A percentile compares a stretch with the other conserved stretches of the same genome.
Conservation (phyloP, 2,329 filamentous ascomycete species). For the Phyllosticta citriasiana region DNA sequence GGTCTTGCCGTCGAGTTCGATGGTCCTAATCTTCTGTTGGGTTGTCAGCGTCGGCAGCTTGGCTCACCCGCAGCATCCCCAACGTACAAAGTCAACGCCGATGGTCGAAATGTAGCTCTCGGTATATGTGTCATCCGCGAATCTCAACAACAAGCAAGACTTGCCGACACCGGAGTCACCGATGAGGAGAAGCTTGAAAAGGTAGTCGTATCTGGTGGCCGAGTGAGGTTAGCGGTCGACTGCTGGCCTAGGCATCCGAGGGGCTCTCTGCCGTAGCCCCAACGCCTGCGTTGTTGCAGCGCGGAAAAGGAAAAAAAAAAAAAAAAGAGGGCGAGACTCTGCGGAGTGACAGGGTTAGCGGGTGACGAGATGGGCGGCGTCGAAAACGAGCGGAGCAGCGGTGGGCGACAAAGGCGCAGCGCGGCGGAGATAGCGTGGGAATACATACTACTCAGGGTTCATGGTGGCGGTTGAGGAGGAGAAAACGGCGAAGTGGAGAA, state of each 20-base stretch:
- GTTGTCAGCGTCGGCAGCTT: conserved; percentile 21
- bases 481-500: background rate
- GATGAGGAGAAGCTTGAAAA: conserved; percentile 99
- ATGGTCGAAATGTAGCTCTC: conserved; percentile 99
- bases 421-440: conserved; percentile 14
- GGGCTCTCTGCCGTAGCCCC: background rate
- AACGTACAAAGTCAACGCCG: conserved; percentile 92
- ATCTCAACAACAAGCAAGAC: conserved; percentile 95
- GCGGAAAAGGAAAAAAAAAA: background rate
- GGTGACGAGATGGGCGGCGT: background rate
- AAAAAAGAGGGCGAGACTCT: background rate
- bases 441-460: conserved; percentile 85
- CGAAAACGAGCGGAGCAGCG: background rate
- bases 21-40: conserved; percentile 93
- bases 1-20: conserved; percentile 98
- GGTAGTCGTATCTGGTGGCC: conserved; percentile 89
- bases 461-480: conserved; percentile 45
- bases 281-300: background rate
- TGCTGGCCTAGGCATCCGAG: background rate
- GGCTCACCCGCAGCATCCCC: conserved; percentile 8
- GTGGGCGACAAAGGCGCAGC: conserved; percentile 8
- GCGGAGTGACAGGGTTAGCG: conserved; percentile 1
- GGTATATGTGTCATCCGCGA: conserved; percentile 98
- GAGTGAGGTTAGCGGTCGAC: conserved; percentile 6
- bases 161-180: conserved; percentile 99